Evolutionary conservation across 148 eudicot species (phyloP).

Genomic region (Amaranthus palmeri): DNA sequence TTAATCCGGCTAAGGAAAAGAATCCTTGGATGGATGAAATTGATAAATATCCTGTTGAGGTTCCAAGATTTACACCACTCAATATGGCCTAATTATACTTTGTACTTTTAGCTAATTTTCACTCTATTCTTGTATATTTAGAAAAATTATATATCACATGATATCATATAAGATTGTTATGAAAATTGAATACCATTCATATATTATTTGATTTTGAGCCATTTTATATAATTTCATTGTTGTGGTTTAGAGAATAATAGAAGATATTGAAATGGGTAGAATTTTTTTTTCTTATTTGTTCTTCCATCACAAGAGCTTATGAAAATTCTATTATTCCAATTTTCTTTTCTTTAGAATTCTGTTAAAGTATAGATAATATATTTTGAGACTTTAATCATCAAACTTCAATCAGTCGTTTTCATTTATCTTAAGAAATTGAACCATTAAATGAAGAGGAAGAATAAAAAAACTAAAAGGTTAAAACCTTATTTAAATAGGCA

Average conservation of each 20-base stretch:
- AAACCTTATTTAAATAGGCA: no score
- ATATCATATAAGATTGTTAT: neutral
- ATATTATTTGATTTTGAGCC: neutral
- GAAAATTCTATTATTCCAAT: no score
- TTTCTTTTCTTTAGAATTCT: no score
- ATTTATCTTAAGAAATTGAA: no score
- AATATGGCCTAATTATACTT: neutral
- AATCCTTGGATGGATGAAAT: constrained; percentile 52
- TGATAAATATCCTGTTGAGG: constrained; percentile 29
- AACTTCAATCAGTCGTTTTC: no score
- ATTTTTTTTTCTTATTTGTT: no score
- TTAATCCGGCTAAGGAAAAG: constrained; percentile 35
- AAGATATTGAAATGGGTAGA: neutral
- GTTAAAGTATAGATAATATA: neutral
- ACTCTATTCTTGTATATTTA: neutral
- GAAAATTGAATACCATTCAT: constrained; percentile 4
- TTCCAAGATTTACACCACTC: constrained; percentile 30
- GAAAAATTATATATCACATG: neutral
- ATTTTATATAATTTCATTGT: constrained; percentile 2
- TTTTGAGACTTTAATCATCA: neutral
- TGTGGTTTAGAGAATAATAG: neutral
- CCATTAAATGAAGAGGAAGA: no score
- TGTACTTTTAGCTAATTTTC: neutral
- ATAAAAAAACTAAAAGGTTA: no score
- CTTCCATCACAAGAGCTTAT: no score